A percentile compares a stretch with the other conserved stretches of the same genome.
Evolutionary conservation across 192 early-diverging fungal genomes (phyloP).

Genomic region (Pilaira anomala): DNA sequence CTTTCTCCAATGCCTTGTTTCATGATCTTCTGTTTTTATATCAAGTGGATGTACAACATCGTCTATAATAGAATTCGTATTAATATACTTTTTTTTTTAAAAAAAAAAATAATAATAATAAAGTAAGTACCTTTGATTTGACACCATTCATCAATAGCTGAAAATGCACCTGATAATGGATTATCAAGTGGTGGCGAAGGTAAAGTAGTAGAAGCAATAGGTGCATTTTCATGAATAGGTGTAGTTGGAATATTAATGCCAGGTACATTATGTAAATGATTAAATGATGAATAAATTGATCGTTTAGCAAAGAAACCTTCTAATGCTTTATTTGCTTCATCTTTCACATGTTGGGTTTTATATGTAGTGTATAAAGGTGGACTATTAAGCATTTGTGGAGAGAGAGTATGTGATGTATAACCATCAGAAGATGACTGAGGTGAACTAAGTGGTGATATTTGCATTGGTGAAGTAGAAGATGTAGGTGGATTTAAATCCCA

Average conservation of each 20-base stretch:
- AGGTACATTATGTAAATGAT: slow-evolving; percentile 4
- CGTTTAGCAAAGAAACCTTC: neutral
- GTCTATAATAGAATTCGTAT: neutral
- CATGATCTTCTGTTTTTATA: slow-evolving; percentile 1
- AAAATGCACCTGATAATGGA: slow-evolving; percentile 1
- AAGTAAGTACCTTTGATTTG: neutral
- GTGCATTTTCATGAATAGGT: neutral
- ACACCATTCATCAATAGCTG: neutral
- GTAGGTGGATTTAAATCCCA: no score
- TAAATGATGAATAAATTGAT: neutral
- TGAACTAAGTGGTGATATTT: slow-evolving; percentile 2
- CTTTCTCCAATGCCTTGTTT: slow-evolving; percentile 17
- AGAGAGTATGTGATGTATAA: neutral
- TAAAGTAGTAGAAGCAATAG: neutral
- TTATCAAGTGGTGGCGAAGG: neutral
- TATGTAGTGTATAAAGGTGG: neutral
- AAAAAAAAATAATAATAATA: neutral
- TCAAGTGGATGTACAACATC: slow-evolving; percentile 9
- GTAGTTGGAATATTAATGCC: slow-evolving; percentile 18
- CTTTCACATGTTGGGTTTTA: neutral
- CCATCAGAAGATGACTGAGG: slow-evolving; percentile 8
- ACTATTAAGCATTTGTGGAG: neutral
- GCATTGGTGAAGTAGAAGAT: slow-evolving; percentile 14
- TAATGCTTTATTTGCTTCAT: slow-evolving; percentile 1
- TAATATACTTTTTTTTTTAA: neutral